Base-by-base conservation (phyloP, 257 asterid species). In the Eustoma russellianum region DNA sequence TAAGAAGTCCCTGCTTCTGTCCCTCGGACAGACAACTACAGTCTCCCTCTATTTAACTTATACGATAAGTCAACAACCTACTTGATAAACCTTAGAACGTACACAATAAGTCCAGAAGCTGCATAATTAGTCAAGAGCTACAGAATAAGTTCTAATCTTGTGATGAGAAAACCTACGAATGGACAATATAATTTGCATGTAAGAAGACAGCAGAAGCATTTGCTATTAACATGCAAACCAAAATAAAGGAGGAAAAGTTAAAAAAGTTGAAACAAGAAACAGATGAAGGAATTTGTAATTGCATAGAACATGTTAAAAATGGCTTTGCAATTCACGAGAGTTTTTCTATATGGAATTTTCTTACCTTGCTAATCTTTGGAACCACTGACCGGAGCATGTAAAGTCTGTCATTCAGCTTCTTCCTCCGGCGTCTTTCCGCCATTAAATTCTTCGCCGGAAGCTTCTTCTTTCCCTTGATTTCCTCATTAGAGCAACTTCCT, bases 331-430 rank as follows among this genome's bases (percentile, higher is more conserved):
- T 57, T 65, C 70, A 65, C 70, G 70, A 65, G 65, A 65, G 51
- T 11, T 65, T 67, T 51, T 16, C 64, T 38, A 65, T 46, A 50
- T 5, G 34, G 70, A 65, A 67, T 61, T 38, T 40, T 5, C 50
- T 18, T 80, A 91, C 98, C 97, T 87, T 91, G 78, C 97, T 91
- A 66, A 91, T 91, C 69, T 88, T 91, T 17, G 97, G 95, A 54
- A 87, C 97, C 13, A 87, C 94, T 16, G 95, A 87, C 75, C 95
- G 76, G 65, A 91, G 68, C 93, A 77, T 79, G 88, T 88, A 81
- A 16, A 92, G 93, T 70, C 97, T 76, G 67, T 92, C 98, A 69
- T 92, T 92, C 59, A 92, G 98, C 79, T 92, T 92, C 79, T 92
- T 81, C 73, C 98, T 56, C 52, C 98, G 80, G 43, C 98, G 88